Base-by-base conservation (phyloP, 768 basidiomycete genomes). In the Cystobasidium ongulense region DNA sequence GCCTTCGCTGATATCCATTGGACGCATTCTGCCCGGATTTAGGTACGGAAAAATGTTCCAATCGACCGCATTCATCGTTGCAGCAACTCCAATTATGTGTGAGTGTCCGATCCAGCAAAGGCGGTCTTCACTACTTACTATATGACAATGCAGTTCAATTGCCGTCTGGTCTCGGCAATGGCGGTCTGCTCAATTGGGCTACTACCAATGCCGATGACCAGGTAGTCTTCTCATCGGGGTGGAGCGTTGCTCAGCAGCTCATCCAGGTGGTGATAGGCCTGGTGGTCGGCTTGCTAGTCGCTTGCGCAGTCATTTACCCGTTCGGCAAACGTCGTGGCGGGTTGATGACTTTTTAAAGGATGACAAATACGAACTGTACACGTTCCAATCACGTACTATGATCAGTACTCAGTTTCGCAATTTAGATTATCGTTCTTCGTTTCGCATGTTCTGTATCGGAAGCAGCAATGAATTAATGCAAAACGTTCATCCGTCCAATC, bases 41-140 rank as follows among this genome's bases (percentile, higher is more conserved):
- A 59, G 38, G 10, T 92, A 59, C 36, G 74, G 75, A 41, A 75
- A 75, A 50, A 66, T 64, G 50, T 73, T 73, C 50, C 75, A 75
- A 59, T 57, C 52, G 5, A 75, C 75, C 17, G 59, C 59, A n/a
- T 75, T 75, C 75, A 75, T 75, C 33, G 75, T 75, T 11, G 46
- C 75, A 3, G 33, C 36, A 1, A 46, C 33, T 15, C 75, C 74
- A 13, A 66, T 75, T 38, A 57, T 75, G 74, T 75, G 39, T 25
- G 29, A 68, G 36, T 23, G 4, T 8, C 5, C 17, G 27, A 68
- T 27, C 29, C 64, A 11, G n/a, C 64, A 70, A 21, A 17, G 61
- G 67, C 23, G 13, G 25, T 65, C 35, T 65, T 15, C 15, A 36
- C 50, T 67, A 5, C 52, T 54, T 54, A n/a, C 52, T 54, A 54